Base-by-base conservation (phyloP, 1,139 yeast genomes). In the Hanseniaspora gamundiae region DNA sequence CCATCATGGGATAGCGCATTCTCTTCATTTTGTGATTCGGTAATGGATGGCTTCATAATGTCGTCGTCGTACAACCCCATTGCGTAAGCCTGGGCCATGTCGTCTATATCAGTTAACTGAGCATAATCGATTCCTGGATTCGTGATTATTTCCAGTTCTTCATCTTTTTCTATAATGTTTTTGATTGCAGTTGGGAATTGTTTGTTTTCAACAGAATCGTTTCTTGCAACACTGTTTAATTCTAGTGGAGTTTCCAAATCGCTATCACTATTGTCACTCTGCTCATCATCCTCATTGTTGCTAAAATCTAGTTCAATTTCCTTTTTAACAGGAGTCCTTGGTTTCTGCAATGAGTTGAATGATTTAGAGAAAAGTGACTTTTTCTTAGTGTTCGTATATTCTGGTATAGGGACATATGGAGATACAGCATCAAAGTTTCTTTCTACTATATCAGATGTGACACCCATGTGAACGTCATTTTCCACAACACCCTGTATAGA, bases 61-160 rank as follows among this genome's bases (percentile, higher is more conserved):
- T 78, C 83, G 49, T 74, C 80, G 51, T 76, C 81, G 53, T 76
- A 78, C 52, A 72, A 58, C 1, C 83, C 84, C 39, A 70, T 52
- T n/a, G 68, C 64, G 51, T 78, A 78, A 0, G 81, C 82, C 47
- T 68, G 67, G 0, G 75, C 82, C 80, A 78, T 74, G 3, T 73
- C 67, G 43, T 76, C 80, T 50, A 72, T 46, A 49, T 74, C 71
- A 40, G 64, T 63, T 29, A 67, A 68, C 41, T 74, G 50, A 6
- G 66, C 61, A 51, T 65, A 73, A 49, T 74, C 78, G 8, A 73
- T 54, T 21, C 48, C 49, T 4, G 64, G 61, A 10, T 49, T 49
- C 19, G 47, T 46, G 10, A 50, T 47, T n/a, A 46, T 43, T 38
- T 47, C 48, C 17, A 45, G 49, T 21, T 48, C 46, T 10, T 42